Percentiles rank a stretch among this genome's conserved stretches.
Conservation (phyloP, 768 basidiomycete species). For the Lentinula sp. region DNA sequence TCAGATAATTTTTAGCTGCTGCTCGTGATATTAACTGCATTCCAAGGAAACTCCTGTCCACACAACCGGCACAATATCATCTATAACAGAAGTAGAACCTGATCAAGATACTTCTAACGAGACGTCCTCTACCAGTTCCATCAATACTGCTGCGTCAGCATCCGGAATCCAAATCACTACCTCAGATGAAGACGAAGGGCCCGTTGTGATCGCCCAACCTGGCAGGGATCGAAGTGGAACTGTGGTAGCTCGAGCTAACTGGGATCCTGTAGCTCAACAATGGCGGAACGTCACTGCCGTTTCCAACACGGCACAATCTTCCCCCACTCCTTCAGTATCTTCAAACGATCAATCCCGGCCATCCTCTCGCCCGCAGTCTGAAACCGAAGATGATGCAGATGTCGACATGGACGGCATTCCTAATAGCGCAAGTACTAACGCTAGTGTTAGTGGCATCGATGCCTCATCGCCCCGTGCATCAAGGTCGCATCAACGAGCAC, state of each 20-base stretch:
- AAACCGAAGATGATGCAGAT: slow-evolving; percentile 75
- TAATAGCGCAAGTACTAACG: slow-evolving; percentile 1
- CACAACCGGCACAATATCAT: background rate
- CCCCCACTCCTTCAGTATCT: slow-evolving; percentile 8
- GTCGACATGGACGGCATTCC: slow-evolving; percentile 29
- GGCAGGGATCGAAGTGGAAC: slow-evolving; percentile 71
- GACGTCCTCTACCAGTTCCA: background rate
- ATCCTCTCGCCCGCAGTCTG: slow-evolving; percentile 17
- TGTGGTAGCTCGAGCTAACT: slow-evolving; percentile 54
- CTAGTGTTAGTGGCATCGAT: background rate
- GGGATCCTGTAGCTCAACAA: slow-evolving; percentile 7
- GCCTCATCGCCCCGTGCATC: background rate
- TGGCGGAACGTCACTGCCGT: background rate
- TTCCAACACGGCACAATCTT: slow-evolving; percentile 1
- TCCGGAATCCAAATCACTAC: slow-evolving; percentile 28
- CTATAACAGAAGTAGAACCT: background rate
- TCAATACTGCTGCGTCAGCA: slow-evolving; percentile 8
- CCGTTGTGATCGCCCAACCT: slow-evolving; percentile 48
- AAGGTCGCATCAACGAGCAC: background rate
- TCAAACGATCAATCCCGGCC: slow-evolving; percentile 6
- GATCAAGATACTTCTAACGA: background rate
- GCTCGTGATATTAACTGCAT: background rate
- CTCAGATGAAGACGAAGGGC: slow-evolving; percentile 21
- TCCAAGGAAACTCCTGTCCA: background rate
- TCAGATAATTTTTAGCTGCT: slow-evolving; percentile 16